A percentile compares a stretch with the other conserved stretches of the same genome.
Evolutionary conservation across 2,329 filamentous ascomycete species (phyloP).

Genomic region (Phaeosphaeria sp.): DNA sequence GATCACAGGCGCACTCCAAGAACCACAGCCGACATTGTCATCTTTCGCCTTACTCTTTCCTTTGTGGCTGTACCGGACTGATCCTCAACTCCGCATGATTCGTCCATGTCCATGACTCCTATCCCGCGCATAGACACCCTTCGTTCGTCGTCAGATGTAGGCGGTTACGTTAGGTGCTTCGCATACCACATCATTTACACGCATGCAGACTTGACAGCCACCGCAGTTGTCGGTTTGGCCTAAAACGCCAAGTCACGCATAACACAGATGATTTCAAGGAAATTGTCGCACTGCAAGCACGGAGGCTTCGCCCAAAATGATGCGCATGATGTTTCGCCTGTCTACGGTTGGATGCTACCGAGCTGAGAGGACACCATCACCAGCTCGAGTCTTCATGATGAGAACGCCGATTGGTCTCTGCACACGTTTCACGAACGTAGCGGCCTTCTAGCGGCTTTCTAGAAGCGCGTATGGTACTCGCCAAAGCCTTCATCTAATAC

Average conservation of each 20-base stretch:
- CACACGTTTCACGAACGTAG: slow-evolving; percentile 36
- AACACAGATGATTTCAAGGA: background rate
- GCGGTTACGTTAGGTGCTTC: background rate
- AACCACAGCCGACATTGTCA: background rate
- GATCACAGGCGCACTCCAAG: background rate
- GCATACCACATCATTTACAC: background rate
- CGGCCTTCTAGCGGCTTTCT: slow-evolving; percentile 38
- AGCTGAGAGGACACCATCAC: slow-evolving; percentile 21
- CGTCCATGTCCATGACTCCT: background rate
- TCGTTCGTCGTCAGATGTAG: background rate
- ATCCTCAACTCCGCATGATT: background rate
- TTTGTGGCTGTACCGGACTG: background rate
- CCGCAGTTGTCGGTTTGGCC: background rate
- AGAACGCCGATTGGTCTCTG: slow-evolving; percentile 18
- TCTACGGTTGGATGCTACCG: background rate
- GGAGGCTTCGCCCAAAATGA: background rate
- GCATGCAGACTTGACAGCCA: background rate
- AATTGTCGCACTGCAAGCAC: background rate
- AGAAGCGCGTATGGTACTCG: slow-evolving; percentile 32
- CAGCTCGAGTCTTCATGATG: slow-evolving; percentile 11
- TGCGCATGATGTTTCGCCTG: background rate
- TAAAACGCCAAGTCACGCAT: background rate
- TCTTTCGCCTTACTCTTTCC: background rate
- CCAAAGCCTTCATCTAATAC: slow-evolving; percentile 36
- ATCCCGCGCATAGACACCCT: background rate